Evolutionary conservation across 2,329 filamentous ascomycete genomes (phyloP), one percentile per base, ranked within the genome.

Genomic region (Pseudogymnoascus destructans): DNA sequence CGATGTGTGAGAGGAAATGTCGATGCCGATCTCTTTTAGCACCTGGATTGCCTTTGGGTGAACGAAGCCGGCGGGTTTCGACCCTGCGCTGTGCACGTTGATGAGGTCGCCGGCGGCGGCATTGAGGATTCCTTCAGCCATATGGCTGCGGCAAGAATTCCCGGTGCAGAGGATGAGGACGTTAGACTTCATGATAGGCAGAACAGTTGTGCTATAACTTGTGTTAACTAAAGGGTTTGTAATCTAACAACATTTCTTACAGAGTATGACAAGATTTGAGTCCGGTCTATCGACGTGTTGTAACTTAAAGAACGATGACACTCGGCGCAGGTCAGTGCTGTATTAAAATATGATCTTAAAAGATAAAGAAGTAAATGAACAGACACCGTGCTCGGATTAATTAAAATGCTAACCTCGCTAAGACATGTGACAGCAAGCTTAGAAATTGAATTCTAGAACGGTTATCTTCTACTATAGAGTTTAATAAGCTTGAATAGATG

Each of bases 101-200:
- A 60, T 36, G 13, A 60, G 56, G 42, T 58, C 56, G 38, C 55
- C 55, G 11, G 59, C 56, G 27, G 42, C 11, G 30, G 40, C 25
- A 27, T 15, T 11, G 36, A 58, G 55, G 55, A 60, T 58, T 13
- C 59, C 59, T 58, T 60, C 59, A 7, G 55, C 59, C 59, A 60
- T 60, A 19, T 60, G 59, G 30, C 36, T 54, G 36, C 59, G 59
- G 42, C 59, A 60, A 40, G 59, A 60, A 32, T 60, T 60, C 3
- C 59, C 59, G 5, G 59, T 60, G 59, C 59, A 60, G 27, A 60
- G 40, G 40, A 58, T 58, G 23, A 60, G 56, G 46, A 58, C 42
- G 55, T 38, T 55, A 10, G 56, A 15, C 21, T 58, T 58, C 54
- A 59, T 35, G 36, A 61, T 54, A 5, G 55, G 3, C n/a, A 9